These are phyloP conservation scores for Myxozyma vanderwaltii DNA, from an alignment of 805 yeast species.

Conservation along the genomic window DNA sequence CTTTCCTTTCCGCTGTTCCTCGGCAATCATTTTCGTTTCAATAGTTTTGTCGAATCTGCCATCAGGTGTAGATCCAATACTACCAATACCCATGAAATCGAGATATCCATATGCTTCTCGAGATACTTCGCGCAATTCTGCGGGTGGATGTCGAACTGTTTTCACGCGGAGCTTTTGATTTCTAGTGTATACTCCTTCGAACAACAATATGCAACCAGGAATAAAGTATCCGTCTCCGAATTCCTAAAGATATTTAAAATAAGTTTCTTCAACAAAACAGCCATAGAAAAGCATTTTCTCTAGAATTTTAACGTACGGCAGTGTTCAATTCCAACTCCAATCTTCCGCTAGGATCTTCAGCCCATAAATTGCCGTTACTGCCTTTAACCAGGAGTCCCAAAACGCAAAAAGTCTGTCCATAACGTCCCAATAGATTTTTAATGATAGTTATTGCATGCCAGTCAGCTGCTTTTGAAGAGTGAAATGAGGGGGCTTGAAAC, in stretches of 20 bases:
- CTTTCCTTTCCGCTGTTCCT: constrained; percentile 63
- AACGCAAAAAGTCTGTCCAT: constrained; percentile 70
- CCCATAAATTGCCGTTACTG: constrained; percentile 64
- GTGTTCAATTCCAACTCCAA: constrained; percentile 61
- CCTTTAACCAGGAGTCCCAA: constrained; percentile 74
- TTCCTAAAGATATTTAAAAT: constrained; percentile 42
- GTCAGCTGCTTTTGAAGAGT: constrained; percentile 37
- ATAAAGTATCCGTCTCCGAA: constrained; percentile 64
- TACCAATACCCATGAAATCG: constrained; percentile 61
- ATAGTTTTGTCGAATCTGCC: constrained; percentile 65
- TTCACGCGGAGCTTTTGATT: constrained; percentile 67
- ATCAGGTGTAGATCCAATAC: constrained; percentile 41
- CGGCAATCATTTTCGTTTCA: constrained; percentile 53
- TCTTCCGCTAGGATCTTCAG: constrained; percentile 80
- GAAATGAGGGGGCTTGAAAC: constrained; percentile 59
- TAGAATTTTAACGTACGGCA: constrained; percentile 47
- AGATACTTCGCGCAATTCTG: constrained; percentile 70
- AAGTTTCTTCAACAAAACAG: background rate
- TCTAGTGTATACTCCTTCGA: constrained; percentile 78
- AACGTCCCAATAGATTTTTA: constrained; percentile 83
- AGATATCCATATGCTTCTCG: constrained; percentile 74
- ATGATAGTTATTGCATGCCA: constrained; percentile 60
- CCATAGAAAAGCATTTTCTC: too few species aligned
- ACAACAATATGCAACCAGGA: constrained; percentile 74
- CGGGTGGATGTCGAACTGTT: constrained; percentile 82